A percentile compares a stretch with the other conserved stretches of the same genome.
phyloP scores from a whole-genome alignment of 345 rosid species.

The Eutrema yunnanense region DNA sequence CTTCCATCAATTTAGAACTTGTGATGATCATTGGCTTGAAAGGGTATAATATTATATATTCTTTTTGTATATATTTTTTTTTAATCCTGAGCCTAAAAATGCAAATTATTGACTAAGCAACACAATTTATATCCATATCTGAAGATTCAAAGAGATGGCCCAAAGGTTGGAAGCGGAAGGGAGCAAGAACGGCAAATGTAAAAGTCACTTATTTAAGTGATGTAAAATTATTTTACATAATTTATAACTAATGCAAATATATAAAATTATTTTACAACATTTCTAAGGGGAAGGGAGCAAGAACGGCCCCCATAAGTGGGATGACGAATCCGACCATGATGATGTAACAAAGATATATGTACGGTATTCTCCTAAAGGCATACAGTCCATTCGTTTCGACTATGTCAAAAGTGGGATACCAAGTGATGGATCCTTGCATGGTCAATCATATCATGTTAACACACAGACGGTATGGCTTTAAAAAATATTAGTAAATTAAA shows the following conservation, averaged over 20 bases:
- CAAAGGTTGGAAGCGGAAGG: background rate
- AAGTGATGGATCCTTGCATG: background rate
- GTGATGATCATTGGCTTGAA: too few relatives aligned
- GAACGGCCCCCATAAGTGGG: background rate
- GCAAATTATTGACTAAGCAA: too few relatives aligned
- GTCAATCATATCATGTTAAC: background rate
- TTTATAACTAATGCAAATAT: too few relatives aligned
- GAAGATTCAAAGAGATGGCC: background rate
- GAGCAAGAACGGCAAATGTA: too few relatives aligned
- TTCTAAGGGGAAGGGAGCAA: too few relatives aligned
- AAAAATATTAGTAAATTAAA: background rate
- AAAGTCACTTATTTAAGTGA: too few relatives aligned
- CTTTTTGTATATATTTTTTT: too few relatives aligned
- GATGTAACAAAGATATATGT: conserved; percentile 1
- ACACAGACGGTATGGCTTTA: background rate
- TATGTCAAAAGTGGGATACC: background rate
- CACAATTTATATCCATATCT: background rate
- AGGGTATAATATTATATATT: too few relatives aligned
- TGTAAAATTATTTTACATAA: too few relatives aligned
- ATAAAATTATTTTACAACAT: too few relatives aligned
- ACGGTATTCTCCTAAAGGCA: background rate
- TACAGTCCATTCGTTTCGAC: background rate
- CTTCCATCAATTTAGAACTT: too few relatives aligned
- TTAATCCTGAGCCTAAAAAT: too few relatives aligned
- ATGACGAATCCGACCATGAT: background rate